A percentile compares a stretch with the other conserved stretches of the same genome.
phyloP scores from a whole-genome alignment of 2,329 filamentous ascomycete species.

The Biscogniauxia sp. region DNA sequence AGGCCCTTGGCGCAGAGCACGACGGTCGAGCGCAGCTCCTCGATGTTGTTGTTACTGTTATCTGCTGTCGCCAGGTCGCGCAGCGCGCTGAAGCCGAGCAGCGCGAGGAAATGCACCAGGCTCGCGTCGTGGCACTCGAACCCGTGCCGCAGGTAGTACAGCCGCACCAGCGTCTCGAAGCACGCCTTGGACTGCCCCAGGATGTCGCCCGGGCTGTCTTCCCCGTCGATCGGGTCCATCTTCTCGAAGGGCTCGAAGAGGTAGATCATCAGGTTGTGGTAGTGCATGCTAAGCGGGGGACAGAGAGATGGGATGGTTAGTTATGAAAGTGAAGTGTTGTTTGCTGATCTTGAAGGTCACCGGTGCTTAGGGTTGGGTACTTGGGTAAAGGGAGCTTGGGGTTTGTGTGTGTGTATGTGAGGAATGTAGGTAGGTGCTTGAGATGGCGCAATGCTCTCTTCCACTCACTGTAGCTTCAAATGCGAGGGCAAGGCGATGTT shows the following conservation, averaged over 20 bases:
- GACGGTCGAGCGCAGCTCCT: constrained; percentile 22
- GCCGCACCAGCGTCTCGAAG: constrained; percentile 29
- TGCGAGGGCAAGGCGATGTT: constrained; percentile 35
- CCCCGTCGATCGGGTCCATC: constrained; percentile 9
- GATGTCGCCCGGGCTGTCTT: constrained; percentile 12
- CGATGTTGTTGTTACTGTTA: neutral
- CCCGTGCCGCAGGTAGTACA: constrained; percentile 33
- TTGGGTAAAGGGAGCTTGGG: too few relatives aligned
- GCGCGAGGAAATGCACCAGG: constrained; percentile 18
- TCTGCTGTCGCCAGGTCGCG: constrained; percentile 5
- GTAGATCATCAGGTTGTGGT: constrained; percentile 35
- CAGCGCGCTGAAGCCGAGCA: constrained; percentile 23
- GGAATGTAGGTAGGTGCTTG: too few relatives aligned
- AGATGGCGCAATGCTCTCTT: too few relatives aligned
- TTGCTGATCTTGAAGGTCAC: too few relatives aligned
- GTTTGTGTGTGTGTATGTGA: too few relatives aligned
- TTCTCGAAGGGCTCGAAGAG: constrained; percentile 29
- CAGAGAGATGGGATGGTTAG: too few relatives aligned
- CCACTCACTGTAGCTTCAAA: constrained; percentile 36
- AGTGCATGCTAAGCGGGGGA: constrained; percentile 32
- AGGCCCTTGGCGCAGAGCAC: constrained; percentile 27
- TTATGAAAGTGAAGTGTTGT: too few relatives aligned
- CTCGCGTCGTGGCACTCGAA: constrained; percentile 25
- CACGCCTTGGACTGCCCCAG: constrained; percentile 20
- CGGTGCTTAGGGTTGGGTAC: too few relatives aligned